Base-by-base conservation (phyloP, 2,329 filamentous ascomycete species). In the Tothia fuscella region DNA sequence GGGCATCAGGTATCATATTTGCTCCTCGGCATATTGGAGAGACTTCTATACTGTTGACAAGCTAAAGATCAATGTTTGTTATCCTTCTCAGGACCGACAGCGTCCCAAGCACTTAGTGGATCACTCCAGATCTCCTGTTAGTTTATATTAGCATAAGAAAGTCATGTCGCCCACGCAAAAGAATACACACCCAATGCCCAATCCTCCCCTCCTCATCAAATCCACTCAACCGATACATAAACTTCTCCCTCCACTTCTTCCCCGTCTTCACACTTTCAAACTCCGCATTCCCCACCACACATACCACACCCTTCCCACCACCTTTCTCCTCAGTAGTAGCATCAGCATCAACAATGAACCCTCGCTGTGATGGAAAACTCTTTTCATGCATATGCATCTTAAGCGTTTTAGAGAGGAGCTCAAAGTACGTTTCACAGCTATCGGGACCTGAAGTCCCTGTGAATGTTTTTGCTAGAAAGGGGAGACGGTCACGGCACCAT, bases 81-180 rank as follows among this genome's bases (percentile, higher is more conserved):
- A 9, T 29, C 26, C n/a, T n/a, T 9, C 9, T 29, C 9, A 29
- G n/a, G n/a, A 16, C 14, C 35, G 6, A 35, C 30, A 34, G 61
- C 62, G 20, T 56, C 53, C 62, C 60, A 65, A 25, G 62, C 63
- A 46, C 58, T 63, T 43, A 64, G 47, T 10, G 59, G 60, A 54
- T 66, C 63, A 12, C 59, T 61, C 62, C 63, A 66, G 38, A 65
- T 62, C 49, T 66, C 61, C 38, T 40, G 16, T 20, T 28, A n/a
- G n/a, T n/a, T n/a, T n/a, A n/a, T n/a, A n/a, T 14, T n/a, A 20
- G 16, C 12, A 19, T 40, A 6, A 40, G 29, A 24, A 9, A 3
- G 17, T 25, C 12, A 20, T 7, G 7, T 32, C 13, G 7, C 19
- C 12, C 10, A 3, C 6, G 22, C 1, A n/a, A 16, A 22, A 5